Base-by-base conservation (phyloP, 1,139 yeast species). In the Sugiyamaella castrensis region DNA sequence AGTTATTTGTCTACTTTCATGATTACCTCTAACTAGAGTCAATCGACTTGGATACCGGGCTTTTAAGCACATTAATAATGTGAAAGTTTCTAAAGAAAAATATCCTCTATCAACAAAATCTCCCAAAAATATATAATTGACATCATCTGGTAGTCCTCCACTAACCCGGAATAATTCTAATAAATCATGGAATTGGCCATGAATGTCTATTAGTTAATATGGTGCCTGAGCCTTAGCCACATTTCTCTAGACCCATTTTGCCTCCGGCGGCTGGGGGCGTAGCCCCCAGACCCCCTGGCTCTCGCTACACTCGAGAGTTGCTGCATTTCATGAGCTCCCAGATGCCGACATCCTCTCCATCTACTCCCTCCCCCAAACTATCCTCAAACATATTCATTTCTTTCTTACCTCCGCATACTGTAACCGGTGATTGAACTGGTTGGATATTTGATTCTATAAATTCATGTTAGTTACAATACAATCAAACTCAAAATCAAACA, bases 31-130 rank as follows among this genome's bases (percentile, higher is more conserved):
- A 28, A 89, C 96, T 53, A 89, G 74, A 0, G 97, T 89, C 52
- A 89, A 80, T 64, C 92, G 79, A 56, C 83, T 82, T 8, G 98
- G 97, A 63, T 82, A 89, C 57, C 66, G 59, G 36, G 87, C 95
- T 67, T 91, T 89, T 54, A 91, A 74, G 62, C 95, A 88, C 87
- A 91, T 91, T 60, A 92, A 74, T 57, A 89, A 74, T 15, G 96
- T 87, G 64, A 91, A 91, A 0, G 98, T 91, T 66, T 91, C 98
- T 54, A 91, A 76, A 43, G 94, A 84, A 66, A 88, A 91, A 69
- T 89, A 92, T 19, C 98, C 98, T 68, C 98, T 78, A 70, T 92
- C 98, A 51, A 92, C 98, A 67, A 92, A 92, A 69, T 92, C 98
- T 34, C 98, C 98, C 70, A 88, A 72, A 64, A 87, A 87, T 50